Percentiles rank a stretch among this genome's conserved stretches.
These are phyloP conservation scores for Furcasterigmium furcatum DNA, from an alignment of 2,329 filamentous ascomycete species.

Conservation along the genomic window DNA sequence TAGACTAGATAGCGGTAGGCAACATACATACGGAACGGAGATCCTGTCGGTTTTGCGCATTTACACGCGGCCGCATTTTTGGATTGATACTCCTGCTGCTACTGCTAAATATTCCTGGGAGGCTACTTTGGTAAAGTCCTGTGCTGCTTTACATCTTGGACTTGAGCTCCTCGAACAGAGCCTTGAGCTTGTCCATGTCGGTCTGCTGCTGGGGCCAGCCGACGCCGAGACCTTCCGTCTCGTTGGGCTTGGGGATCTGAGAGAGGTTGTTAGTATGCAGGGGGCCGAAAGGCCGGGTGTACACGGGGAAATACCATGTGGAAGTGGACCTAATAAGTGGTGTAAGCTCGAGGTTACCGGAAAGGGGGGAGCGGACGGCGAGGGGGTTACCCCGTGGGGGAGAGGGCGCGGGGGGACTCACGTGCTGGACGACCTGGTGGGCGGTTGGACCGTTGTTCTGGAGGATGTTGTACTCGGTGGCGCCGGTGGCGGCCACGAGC, in stretches of 20 bases:
- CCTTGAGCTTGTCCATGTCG: constrained; percentile 82
- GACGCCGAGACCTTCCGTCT: constrained; percentile 74
- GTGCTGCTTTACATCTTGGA: constrained; percentile 82
- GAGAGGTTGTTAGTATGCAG: constrained; percentile 6
- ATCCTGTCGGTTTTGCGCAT: too few relatives aligned
- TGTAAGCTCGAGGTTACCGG: constrained; percentile 5
- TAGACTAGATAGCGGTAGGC: constrained; percentile 43
- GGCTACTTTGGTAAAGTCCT: too few relatives aligned
- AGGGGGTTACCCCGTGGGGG: neutral
- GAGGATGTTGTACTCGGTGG: constrained; percentile 83
- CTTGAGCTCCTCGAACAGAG: constrained; percentile 79
- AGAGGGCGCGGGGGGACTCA: constrained; percentile 35
- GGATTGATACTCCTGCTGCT: too few relatives aligned
- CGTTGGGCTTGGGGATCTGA: constrained; percentile 91
- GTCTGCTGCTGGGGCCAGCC: constrained; percentile 72
- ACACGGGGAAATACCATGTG: constrained; percentile 67
- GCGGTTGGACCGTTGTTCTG: constrained; percentile 94
- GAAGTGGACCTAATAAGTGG: constrained; percentile 75
- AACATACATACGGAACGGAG: neutral
- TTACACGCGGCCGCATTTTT: too few relatives aligned
- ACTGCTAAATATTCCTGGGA: too few relatives aligned
- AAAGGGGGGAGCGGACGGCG: neutral
- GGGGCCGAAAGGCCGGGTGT: constrained; percentile 4
- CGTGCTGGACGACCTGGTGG: constrained; percentile 91
- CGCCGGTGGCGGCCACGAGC: constrained; percentile 73